Base-by-base conservation (phyloP, 768 basidiomycete species). In the Hemileccinum rubropunctum region DNA sequence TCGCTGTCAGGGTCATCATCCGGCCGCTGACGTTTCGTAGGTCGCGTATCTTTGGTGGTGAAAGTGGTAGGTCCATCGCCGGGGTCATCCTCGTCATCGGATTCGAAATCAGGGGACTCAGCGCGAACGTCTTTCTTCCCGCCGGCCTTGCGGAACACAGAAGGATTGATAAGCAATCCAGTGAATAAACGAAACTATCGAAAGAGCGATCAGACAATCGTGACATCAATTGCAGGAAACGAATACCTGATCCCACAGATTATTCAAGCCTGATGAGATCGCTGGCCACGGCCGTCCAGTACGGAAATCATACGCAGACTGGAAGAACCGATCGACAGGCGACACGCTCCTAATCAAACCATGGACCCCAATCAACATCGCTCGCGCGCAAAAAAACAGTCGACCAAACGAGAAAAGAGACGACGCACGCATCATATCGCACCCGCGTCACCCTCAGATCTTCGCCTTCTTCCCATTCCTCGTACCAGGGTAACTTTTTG, bases 401-500 rank as follows among this genome's bases (percentile, higher is more conserved):
- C 28, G 28, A 28, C 4, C 27, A 5, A 28, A 4, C 27, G 17
- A 20, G 34, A 42, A 30, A 20, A 26, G 33, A 17, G 8, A 14
- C 71, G 34, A 60, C 82, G 57, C 54, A 87, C 86, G 70, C 64
- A 59, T 86, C 73, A 49, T 77, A 78, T 32, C 66, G 70, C 36
- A 66, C 67, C 26, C 60, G 68, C 4, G 62, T 68, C 34, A 71
- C 64, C 50, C 80, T 71, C 28, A 74, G 65, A 42, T 73, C 65
- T 62, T 89, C 86, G 3, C 69, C 72, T 36, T 84, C 79, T 43
- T 77, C 78, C 88, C 88, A 91, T n/a, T 79, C 70, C 51, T 87
- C 80, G 71, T 77, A 86, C 87, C 87, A 91, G 36, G 71, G 70
- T 15, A 59, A 46, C 45, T 63, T 66, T 28, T 64, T 66, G 40